Conservation (phyloP, 306 rosid genomes). For the Pterocarpus santalinus region DNA sequence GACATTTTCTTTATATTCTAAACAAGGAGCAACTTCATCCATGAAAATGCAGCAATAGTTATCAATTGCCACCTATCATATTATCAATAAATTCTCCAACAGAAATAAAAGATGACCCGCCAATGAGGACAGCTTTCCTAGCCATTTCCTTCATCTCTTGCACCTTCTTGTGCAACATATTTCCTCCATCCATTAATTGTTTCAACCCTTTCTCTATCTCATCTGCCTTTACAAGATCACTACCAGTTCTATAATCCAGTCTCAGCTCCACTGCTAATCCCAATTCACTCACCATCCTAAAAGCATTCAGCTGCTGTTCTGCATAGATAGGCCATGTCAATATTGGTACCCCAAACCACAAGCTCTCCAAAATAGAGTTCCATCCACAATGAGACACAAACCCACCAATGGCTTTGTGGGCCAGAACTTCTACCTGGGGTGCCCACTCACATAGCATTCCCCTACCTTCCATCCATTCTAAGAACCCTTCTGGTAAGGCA, state of each 20-base stretch:
- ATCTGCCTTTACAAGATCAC: slow-evolving; percentile 59
- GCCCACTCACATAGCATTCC: slow-evolving; percentile 74
- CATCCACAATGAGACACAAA: slow-evolving; percentile 78
- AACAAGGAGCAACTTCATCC: no score
- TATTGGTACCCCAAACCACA: slow-evolving; percentile 78
- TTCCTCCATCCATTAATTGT: slow-evolving; percentile 49
- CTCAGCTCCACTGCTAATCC: slow-evolving; percentile 59
- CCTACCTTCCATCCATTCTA: slow-evolving; percentile 58
- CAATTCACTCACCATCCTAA: slow-evolving; percentile 59
- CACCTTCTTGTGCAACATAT: slow-evolving; percentile 53
- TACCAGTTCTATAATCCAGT: slow-evolving; percentile 53
- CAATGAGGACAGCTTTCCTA: slow-evolving; percentile 47
- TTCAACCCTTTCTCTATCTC: slow-evolving; percentile 59
- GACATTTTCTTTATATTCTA: no score
- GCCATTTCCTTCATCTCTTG: slow-evolving; percentile 52
- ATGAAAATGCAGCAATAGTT: no score
- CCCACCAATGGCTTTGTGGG: slow-evolving; percentile 63
- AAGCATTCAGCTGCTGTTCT: slow-evolving; percentile 79
- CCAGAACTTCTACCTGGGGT: slow-evolving; percentile 63
- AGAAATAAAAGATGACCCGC: slow-evolving; percentile 58
- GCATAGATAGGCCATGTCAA: slow-evolving; percentile 79
- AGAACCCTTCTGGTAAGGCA: slow-evolving; percentile 66
- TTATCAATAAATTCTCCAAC: slow-evolving; percentile 38
- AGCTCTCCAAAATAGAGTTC: slow-evolving; percentile 74
- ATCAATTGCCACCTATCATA: slow-evolving; percentile 37